Conservation (phyloP, 163 green algal species). For the Prototheca wickerhamii region DNA sequence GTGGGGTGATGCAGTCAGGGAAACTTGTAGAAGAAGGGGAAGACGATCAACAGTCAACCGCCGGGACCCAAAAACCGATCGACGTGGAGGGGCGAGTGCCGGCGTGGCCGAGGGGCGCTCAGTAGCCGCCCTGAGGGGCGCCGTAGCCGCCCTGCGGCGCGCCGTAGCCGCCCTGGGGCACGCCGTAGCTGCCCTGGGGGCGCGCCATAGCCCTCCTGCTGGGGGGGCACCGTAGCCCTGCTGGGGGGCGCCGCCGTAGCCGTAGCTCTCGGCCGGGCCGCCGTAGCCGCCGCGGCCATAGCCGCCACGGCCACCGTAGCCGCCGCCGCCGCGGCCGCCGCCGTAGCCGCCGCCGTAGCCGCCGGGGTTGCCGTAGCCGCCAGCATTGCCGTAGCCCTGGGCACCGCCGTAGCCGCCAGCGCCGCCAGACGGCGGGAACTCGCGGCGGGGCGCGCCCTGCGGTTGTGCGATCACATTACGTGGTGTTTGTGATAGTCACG, state of each 20-base stretch:
- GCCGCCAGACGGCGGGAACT: conserved; percentile 10
- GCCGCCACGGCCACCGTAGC: neutral
- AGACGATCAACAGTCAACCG: no score
- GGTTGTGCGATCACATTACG: neutral
- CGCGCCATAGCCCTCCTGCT: neutral
- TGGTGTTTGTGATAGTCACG: neutral
- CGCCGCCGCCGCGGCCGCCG: conserved; percentile 6
- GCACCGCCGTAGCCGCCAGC: conserved; percentile 9
- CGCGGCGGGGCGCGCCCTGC: conserved; percentile 28
- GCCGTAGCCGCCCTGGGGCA: neutral
- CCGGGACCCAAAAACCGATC: no score
- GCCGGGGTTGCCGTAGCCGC: conserved; percentile 18
- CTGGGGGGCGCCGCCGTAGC: neutral
- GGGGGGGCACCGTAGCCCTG: neutral
- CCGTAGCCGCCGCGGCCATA: conserved; percentile 1
- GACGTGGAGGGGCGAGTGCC: no score
- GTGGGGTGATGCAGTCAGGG: no score
- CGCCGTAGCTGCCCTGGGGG: neutral
- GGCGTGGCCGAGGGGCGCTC: no score
- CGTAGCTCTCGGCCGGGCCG: neutral
- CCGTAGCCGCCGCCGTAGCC: conserved; percentile 15
- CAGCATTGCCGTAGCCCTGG: conserved; percentile 3
- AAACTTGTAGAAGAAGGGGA: no score
- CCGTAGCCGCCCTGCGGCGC: neutral
- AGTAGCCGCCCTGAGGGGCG: neutral